phyloP scores from a whole-genome alignment of 2,329 filamentous ascomycete genomes.

The Uncinocarpus reesii region DNA sequence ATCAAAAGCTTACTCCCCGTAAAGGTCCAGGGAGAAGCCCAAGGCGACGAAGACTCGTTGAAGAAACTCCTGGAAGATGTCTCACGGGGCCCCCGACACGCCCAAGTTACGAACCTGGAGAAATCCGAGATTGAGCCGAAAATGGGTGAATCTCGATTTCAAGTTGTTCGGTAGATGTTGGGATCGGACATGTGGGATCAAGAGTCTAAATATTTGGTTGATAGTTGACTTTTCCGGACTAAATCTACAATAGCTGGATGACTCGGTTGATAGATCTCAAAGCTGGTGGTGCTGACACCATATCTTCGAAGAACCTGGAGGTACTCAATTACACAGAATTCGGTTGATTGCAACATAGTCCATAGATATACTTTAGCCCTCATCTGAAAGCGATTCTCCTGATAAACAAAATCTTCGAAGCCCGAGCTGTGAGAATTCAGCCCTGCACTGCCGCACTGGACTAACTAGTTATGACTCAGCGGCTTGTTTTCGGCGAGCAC shows the following conservation, averaged over 20 bases:
- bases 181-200: no score
- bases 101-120: constrained; percentile 65
- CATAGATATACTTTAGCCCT: no score
- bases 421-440: constrained; percentile 5
- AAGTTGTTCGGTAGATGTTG: constrained; percentile 29
- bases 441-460: background rate
- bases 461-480: background rate
- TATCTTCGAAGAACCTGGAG: no score
- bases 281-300: no score
- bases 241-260: no score
- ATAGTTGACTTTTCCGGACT: no score
- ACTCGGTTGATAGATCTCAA: no score
- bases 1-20: background rate
- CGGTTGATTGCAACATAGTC: no score
- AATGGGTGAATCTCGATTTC: constrained; percentile 59
- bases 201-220: no score
- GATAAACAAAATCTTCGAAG: no score
- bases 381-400: no score
- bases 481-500: background rate
- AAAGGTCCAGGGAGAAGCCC: constrained; percentile 82
- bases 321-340: no score
- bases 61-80: constrained; percentile 63
- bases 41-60: constrained; percentile 58
- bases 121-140: constrained; percentile 55
- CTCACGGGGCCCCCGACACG: constrained; percentile 60